phyloP scores from a whole-genome alignment of 331 rosid genomes.

The Malus hybrid region DNA sequence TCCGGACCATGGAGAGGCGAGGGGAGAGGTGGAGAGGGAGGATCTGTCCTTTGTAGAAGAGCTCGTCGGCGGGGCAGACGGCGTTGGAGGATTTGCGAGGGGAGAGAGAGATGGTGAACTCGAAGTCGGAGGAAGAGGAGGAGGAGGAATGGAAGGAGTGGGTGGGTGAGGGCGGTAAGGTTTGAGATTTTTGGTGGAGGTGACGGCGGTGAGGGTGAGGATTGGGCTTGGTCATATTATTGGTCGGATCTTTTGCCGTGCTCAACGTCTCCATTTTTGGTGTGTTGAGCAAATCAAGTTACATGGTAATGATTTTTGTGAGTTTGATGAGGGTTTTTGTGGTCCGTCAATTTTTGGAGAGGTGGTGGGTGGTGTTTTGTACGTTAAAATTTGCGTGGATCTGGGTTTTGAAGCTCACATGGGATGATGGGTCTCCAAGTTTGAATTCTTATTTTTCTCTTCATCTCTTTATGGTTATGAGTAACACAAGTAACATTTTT shows the following conservation, averaged over 20 bases:
- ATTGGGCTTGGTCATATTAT: background rate
- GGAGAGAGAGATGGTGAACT: constrained; percentile 71
- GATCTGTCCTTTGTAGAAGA: constrained; percentile 89
- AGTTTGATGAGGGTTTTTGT: background rate
- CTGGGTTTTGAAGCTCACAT: constrained; percentile 7
- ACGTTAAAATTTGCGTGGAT: background rate
- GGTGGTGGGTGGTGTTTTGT: background rate
- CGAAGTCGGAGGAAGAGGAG: constrained; percentile 69
- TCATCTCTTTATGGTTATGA: background rate
- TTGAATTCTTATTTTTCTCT: background rate
- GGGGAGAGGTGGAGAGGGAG: constrained; percentile 78
- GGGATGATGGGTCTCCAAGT: background rate
- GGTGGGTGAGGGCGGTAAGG: constrained; percentile 66
- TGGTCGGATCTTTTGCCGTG: background rate
- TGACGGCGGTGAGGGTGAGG: background rate
- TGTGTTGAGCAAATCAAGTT: background rate
- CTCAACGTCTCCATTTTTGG: background rate
- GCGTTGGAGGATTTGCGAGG: constrained; percentile 62
- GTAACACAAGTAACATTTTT: too few species aligned
- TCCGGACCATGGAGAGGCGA: constrained; percentile 74
- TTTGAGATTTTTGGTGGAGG: constrained; percentile 35
- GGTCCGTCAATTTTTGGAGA: background rate
- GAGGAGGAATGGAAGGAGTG: constrained; percentile 56
- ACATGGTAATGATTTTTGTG: background rate
- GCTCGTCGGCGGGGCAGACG: constrained; percentile 80